Evolutionary conservation across 345 rosid genomes (phyloP).

Genomic region (Linum trigynum): DNA sequence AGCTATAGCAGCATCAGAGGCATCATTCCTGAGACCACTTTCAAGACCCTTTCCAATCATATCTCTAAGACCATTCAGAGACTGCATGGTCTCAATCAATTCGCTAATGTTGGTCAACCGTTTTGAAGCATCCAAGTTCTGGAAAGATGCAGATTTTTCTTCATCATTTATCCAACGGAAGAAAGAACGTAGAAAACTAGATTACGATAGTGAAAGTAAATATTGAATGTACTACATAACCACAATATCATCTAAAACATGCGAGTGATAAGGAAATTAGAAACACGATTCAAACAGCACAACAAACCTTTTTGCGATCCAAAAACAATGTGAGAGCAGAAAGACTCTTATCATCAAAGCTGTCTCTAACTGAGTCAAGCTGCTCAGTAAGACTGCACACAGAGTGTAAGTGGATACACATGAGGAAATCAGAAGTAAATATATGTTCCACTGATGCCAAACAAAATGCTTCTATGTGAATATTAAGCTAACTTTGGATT

Average conservation of each 20-base stretch:
- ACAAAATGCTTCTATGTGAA: slow-evolving; percentile 1
- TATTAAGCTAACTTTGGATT: not conserved
- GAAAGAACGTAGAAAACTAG: no score
- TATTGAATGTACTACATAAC: no score
- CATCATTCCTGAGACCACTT: slow-evolving; percentile 93
- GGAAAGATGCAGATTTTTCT: slow-evolving; percentile 15
- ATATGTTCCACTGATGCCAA: slow-evolving; percentile 9
- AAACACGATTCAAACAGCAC: not conserved
- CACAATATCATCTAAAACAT: not conserved
- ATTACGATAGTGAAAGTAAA: not conserved
- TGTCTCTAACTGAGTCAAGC: slow-evolving; percentile 72
- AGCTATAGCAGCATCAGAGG: slow-evolving; percentile 90
- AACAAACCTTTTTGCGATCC: slow-evolving; percentile 62
- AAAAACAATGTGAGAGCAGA: slow-evolving; percentile 55
- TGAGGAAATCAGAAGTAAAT: not conserved
- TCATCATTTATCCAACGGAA: not conserved
- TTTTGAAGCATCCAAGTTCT: slow-evolving; percentile 57
- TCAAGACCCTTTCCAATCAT: slow-evolving; percentile 63
- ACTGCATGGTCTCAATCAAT: slow-evolving; percentile 53
- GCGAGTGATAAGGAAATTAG: not conserved
- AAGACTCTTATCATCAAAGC: slow-evolving; percentile 56
- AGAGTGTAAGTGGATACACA: slow-evolving; percentile 5
- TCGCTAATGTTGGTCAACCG: slow-evolving; percentile 37
- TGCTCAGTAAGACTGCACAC: slow-evolving; percentile 80
- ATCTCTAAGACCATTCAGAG: slow-evolving; percentile 63